These are phyloP conservation scores for Platanthera guangdongensis DNA, from an alignment of 106 monocot species.

Conservation along the genomic window DNA sequence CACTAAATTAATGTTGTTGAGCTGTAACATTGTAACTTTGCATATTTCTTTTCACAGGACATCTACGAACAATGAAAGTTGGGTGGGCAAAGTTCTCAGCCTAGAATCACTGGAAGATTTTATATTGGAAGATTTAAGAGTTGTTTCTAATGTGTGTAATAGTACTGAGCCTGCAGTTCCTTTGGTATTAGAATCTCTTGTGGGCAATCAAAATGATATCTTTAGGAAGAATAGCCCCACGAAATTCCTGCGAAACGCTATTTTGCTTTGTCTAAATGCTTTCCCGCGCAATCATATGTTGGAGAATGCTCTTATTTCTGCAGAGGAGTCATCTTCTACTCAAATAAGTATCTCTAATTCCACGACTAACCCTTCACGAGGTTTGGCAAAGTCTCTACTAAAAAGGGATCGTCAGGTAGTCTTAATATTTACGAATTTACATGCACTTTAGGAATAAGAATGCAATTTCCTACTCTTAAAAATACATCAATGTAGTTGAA, in stretches of 20 bases:
- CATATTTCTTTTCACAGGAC: conserved; percentile 36
- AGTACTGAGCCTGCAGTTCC: conserved; percentile 13
- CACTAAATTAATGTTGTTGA: not conserved
- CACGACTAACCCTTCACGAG: conserved; percentile 50
- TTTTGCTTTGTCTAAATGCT: conserved; percentile 49
- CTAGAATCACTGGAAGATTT: conserved; percentile 45
- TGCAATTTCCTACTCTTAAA: not conserved
- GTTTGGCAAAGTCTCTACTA: conserved; percentile 64
- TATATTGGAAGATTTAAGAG: conserved; percentile 40
- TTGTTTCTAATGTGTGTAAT: conserved; percentile 16
- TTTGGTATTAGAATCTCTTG: conserved; percentile 19
- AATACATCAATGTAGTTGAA: not conserved
- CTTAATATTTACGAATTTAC: not conserved
- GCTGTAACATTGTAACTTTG: not conserved
- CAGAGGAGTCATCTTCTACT: conserved; percentile 36
- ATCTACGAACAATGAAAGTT: conserved; percentile 72
- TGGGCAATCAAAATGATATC: conserved; percentile 23
- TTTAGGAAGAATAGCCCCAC: conserved; percentile 22
- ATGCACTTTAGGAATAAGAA: not conserved
- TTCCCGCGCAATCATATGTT: conserved; percentile 75
- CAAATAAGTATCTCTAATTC: conserved; percentile 20
- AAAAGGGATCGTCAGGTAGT: conserved; percentile 91
- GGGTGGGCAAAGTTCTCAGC: conserved; percentile 64
- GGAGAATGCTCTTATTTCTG: conserved; percentile 71
- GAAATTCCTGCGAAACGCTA: conserved; percentile 68